A percentile compares a stretch with the other conserved stretches of the same genome.
Evolutionary conservation across 345 rosid species (phyloP).

Genomic region (Lepidium aucheri): DNA sequence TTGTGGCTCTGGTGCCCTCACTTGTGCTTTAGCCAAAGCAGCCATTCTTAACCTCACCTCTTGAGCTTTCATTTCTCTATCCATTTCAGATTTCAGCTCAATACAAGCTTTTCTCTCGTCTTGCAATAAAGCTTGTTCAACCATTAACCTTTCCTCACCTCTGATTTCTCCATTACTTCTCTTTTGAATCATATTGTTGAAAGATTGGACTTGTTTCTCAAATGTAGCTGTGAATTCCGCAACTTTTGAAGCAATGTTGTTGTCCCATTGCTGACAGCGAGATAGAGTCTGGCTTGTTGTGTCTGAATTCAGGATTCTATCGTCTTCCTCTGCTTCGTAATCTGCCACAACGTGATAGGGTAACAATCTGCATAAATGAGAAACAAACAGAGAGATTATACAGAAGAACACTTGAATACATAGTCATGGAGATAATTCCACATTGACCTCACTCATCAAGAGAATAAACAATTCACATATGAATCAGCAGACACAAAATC

Average conservation of each 20-base stretch:
- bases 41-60: conserved; percentile 66
- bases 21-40: conserved; percentile 70
- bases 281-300: conserved; percentile 67
- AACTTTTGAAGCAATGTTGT: conserved; percentile 78
- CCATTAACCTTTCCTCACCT: conserved; percentile 74
- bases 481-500: neutral
- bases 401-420: neutral
- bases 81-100: conserved; percentile 55
- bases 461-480: neutral
- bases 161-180: conserved; percentile 56
- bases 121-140: conserved; percentile 65
- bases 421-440: neutral
- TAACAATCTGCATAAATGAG: conserved; percentile 48
- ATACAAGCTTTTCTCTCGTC: conserved; percentile 56
- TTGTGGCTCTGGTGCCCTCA: conserved; percentile 55
- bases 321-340: conserved; percentile 97
- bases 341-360: conserved; percentile 93
- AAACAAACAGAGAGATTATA: conserved; percentile 1
- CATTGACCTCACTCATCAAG: neutral
- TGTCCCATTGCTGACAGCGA: conserved; percentile 86
- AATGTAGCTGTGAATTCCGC: conserved; percentile 76
- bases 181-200: conserved; percentile 66
- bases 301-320: conserved; percentile 77
- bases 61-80: conserved; percentile 71
- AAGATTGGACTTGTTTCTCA: conserved; percentile 78